Conservation (phyloP, 441 rosid species). For the Gossypium gossypioides region DNA sequence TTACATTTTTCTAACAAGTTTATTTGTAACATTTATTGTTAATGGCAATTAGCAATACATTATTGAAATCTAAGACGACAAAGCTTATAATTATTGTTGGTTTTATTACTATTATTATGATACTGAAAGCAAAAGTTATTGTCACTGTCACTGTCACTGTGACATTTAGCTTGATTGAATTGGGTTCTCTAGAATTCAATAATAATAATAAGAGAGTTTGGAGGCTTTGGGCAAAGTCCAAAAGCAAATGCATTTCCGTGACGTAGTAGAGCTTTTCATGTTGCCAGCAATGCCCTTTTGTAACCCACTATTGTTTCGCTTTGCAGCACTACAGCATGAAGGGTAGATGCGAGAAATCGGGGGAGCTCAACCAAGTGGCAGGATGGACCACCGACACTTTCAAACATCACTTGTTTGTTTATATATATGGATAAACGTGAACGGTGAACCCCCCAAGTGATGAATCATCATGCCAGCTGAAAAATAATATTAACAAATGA, state of each 20-base stretch:
- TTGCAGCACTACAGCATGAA: background rate
- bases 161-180: background rate
- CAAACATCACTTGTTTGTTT: too few species aligned
- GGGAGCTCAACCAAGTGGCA: background rate
- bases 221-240: background rate
- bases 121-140: background rate
- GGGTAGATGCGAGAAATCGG: background rate
- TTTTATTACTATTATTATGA: background rate
- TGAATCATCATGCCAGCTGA: background rate
- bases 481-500: background rate
- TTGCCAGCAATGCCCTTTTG: background rate
- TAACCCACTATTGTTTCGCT: background rate
- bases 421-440: background rate
- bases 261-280: background rate
- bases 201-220: background rate
- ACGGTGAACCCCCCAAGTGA: background rate
- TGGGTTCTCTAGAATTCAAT: background rate
- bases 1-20: background rate
- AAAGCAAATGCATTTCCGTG: background rate
- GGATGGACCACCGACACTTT: conserved; percentile 4
- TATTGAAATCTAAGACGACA: background rate
- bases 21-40: background rate
- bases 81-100: background rate
- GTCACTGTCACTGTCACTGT: background rate
- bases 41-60: background rate